phyloP scores from a whole-genome alignment of 768 basidiomycete species.

The Mycena galopus region DNA sequence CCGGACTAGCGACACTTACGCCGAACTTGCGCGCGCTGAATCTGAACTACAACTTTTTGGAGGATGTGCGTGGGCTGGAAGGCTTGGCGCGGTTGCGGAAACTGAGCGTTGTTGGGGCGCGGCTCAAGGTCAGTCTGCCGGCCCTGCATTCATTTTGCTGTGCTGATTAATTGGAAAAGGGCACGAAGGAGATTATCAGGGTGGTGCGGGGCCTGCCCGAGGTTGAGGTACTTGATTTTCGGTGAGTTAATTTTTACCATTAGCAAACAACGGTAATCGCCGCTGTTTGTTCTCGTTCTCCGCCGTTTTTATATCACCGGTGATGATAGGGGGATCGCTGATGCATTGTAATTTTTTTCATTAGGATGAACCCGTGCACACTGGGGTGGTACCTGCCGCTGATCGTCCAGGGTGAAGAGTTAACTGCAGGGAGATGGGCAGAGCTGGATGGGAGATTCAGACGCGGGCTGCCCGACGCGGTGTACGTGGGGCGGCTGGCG shows the following conservation, averaged over 20 bases:
- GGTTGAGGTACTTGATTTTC: slow-evolving; percentile 91
- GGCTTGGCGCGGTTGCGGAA: slow-evolving; percentile 84
- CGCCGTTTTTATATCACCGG: slow-evolving; percentile 15
- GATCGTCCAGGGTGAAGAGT: slow-evolving; percentile 62
- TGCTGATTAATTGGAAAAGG: slow-evolving; percentile 39
- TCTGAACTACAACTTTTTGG: slow-evolving; percentile 97
- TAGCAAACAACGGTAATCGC: not conserved
- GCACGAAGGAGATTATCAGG: slow-evolving; percentile 79
- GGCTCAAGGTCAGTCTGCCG: slow-evolving; percentile 60
- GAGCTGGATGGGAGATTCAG: slow-evolving; percentile 90
- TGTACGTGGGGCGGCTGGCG: slow-evolving; percentile 87
- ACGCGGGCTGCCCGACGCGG: slow-evolving; percentile 88
- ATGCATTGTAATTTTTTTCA: not conserved
- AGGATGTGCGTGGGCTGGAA: slow-evolving; percentile 74
- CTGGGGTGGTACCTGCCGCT: slow-evolving; percentile 96
- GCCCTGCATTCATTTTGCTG: not conserved
- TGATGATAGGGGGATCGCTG: slow-evolving; percentile 16
- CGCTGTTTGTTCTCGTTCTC: too few relatives aligned
- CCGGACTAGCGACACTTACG: slow-evolving; percentile 69
- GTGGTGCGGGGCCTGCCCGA: slow-evolving; percentile 79
- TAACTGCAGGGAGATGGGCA: slow-evolving; percentile 65
- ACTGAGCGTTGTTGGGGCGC: slow-evolving; percentile 88
- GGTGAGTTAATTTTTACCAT: slow-evolving; percentile 62
- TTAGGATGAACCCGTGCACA: slow-evolving; percentile 95
- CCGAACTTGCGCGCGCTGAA: slow-evolving; percentile 94